These are phyloP conservation scores for Termitomyces sp. DNA, from an alignment of 768 basidiomycete genomes.

Conservation along the genomic window DNA sequence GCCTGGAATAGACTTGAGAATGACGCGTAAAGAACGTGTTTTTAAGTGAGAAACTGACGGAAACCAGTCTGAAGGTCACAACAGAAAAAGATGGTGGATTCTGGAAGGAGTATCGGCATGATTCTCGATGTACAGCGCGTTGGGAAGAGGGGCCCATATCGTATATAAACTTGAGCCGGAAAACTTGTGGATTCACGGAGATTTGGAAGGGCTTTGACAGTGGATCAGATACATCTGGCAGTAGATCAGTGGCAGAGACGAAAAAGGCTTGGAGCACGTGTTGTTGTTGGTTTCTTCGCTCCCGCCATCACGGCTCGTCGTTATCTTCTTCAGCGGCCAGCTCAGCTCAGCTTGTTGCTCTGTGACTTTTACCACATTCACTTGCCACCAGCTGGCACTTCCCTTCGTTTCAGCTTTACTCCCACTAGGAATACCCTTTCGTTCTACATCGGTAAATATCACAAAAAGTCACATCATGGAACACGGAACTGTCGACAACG, in stretches of 20 bases:
- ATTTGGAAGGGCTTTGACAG: background rate
- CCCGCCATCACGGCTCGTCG: conserved; percentile 16
- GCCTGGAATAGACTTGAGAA: conserved; percentile 12
- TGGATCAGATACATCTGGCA: background rate
- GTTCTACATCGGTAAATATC: conserved; percentile 20
- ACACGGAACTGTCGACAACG: conserved; percentile 19
- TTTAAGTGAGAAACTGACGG: conserved; percentile 40
- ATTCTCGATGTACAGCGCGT: background rate
- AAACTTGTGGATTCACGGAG: conserved; percentile 6
- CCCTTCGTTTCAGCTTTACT: conserved; percentile 35
- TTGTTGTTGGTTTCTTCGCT: conserved; percentile 17
- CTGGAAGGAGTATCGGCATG: conserved; percentile 29
- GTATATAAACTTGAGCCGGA: background rate
- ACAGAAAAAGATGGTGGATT: conserved; percentile 61
- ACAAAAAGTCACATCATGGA: conserved; percentile 22
- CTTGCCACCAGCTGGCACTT: conserved; percentile 27
- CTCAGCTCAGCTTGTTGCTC: conserved; percentile 12
- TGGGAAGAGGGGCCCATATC: conserved; percentile 6
- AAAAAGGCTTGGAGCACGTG: conserved; percentile 15
- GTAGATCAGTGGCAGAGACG: background rate
- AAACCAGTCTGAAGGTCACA: conserved; percentile 85
- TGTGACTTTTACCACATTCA: conserved; percentile 13
- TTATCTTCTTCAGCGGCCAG: conserved; percentile 10
- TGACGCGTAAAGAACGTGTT: background rate
- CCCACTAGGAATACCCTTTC: conserved; percentile 29